These are phyloP conservation scores for Gloeostereum incarnatum DNA, from an alignment of 768 basidiomycete genomes.

Conservation along the genomic window DNA sequence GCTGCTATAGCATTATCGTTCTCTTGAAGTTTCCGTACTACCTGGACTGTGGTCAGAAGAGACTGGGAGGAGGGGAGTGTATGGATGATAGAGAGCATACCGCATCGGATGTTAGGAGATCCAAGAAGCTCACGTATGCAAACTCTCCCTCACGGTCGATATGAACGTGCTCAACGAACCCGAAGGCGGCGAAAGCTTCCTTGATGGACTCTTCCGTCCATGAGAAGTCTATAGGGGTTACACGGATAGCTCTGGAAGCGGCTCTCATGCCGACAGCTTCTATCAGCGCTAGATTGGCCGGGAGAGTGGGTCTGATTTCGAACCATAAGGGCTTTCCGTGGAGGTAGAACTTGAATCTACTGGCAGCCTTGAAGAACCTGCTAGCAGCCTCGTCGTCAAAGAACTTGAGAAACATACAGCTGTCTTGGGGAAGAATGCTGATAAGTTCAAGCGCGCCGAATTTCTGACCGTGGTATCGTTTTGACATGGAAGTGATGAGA, in stretches of 20 bases:
- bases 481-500: background rate
- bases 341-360: background rate
- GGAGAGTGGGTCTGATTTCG: background rate
- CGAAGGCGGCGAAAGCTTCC: background rate
- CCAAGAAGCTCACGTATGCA: background rate
- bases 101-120: background rate
- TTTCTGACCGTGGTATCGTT: background rate
- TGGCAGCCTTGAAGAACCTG: background rate
- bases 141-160: background rate
- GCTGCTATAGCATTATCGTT: background rate
- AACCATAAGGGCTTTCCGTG: background rate
- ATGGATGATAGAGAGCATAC: background rate
- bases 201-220: background rate
- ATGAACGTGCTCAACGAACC: constrained; percentile 1
- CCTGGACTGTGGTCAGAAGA: no score
- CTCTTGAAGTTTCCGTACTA: no score
- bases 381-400: background rate
- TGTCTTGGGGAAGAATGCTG: background rate
- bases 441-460: background rate
- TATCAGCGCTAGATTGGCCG: background rate
- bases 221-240: background rate
- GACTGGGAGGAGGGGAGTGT: background rate
- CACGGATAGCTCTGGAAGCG: background rate
- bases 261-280: background rate
- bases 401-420: background rate